These are phyloP conservation scores for Fusarium albidum DNA, from an alignment of 2,329 filamentous ascomycete genomes.

Conservation along the genomic window DNA sequence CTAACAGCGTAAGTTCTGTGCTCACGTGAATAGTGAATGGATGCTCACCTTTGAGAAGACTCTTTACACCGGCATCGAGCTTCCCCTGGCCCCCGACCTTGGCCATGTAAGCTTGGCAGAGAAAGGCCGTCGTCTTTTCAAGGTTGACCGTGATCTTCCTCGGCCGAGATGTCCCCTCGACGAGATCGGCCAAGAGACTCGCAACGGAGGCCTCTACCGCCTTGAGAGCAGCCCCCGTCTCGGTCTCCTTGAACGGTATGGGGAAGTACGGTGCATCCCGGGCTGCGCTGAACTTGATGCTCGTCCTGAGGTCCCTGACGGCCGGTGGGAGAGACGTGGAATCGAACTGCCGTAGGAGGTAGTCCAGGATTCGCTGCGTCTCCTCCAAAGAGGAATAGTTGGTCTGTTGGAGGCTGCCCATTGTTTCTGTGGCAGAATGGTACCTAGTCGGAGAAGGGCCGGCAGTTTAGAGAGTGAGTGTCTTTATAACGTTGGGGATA, in stretches of 20 bases:
- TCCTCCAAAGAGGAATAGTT: conserved; percentile 35
- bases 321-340: conserved; percentile 40
- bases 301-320: conserved; percentile 33
- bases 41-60: conserved; percentile 41
- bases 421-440: not conserved
- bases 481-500: conserved; percentile 13
- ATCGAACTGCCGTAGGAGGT: conserved; percentile 38
- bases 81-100: conserved; percentile 50
- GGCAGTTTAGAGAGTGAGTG: conserved; percentile 10
- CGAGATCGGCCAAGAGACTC: conserved; percentile 42
- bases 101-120: conserved; percentile 48
- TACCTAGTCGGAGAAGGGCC: not conserved
- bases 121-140: conserved; percentile 54
- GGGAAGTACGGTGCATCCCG: conserved; percentile 54
- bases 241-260: conserved; percentile 57
- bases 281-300: conserved; percentile 45
- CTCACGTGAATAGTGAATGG: not conserved
- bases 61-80: conserved; percentile 46
- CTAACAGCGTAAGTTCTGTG: conserved; percentile 48
- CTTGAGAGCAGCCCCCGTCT: conserved; percentile 53
- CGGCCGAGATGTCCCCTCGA: conserved; percentile 13
- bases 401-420: conserved; percentile 23
- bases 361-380: conserved; percentile 32
- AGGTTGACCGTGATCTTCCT: conserved; percentile 43
- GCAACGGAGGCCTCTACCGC: conserved; percentile 51